Base-by-base conservation (phyloP, 345 rosid species). In the Gossypium mustelinum region DNA sequence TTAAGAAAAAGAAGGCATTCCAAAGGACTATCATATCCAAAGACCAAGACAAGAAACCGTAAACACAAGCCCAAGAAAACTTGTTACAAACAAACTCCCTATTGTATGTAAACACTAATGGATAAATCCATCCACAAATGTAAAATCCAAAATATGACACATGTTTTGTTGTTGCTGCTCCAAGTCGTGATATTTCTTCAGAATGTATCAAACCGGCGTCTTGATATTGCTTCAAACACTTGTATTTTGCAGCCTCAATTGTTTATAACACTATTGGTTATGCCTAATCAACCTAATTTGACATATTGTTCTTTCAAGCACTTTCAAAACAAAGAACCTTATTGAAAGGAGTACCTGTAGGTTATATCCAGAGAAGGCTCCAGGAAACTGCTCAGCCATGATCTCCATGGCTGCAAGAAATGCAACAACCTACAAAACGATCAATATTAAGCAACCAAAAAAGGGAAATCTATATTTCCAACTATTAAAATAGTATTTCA, bases 361-460 rank as follows among this genome's bases (percentile, higher is more conserved):
- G 16, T 90, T 86, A 78, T 93, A 95, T 62, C 99, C 98, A 77
- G 94, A 84, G 74, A 95, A 95, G 76, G 98, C 97, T 69, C 94
- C 98, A 1, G 99, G 99, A 86, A 91, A 95, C 76, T 90, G 93
- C 81, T 93, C 92, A 29, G 98, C 96, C 94, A 95, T 91, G 54
- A 90, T 91, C 74, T 93, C 98, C 98, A 95, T 91, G 1, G 98
- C 99, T 6, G 98, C 97, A 64, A 93, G 98, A 80, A 95, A 93
- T 61, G 98, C 97, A 70, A 95, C 99, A 57, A 93, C 99, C 98
- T 94, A 77, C n/a, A 73, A 76, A 50, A 85, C 44, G 50, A 41
- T 41, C 79, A 55, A 18, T 75, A 71, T 73, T 73, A 73, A 69
- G 61, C 78, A 48, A 70, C 66, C 67, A 51, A 51, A 58, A 3